Conservation (phyloP, 345 rosid genomes). For the Euphorbia pulcherrima region DNA sequence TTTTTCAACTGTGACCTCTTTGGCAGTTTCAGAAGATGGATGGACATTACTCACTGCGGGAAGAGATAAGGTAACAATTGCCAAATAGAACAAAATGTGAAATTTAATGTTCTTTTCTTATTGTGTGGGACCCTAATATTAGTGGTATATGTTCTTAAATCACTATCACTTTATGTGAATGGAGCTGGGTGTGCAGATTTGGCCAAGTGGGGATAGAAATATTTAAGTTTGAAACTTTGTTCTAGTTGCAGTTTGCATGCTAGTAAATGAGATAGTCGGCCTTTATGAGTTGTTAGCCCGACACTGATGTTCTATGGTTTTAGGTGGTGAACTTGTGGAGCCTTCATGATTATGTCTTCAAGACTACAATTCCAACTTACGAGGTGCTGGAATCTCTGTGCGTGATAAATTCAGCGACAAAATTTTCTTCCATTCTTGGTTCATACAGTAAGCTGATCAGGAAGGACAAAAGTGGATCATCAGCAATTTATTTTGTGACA, state of each 20-base stretch:
- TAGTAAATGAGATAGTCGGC: neutral
- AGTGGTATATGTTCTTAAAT: constrained; percentile 6
- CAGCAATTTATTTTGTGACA: constrained; percentile 53
- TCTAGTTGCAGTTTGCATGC: constrained; percentile 3
- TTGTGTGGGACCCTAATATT: constrained; percentile 2
- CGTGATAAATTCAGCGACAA: constrained; percentile 47
- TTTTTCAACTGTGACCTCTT: constrained; percentile 75
- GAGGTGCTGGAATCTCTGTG: constrained; percentile 81
- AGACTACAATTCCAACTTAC: constrained; percentile 68
- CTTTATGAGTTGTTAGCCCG: constrained; percentile 9
- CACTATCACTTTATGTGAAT: constrained; percentile 7
- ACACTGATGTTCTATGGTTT: constrained; percentile 17
- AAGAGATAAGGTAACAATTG: constrained; percentile 67
- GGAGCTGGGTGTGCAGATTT: constrained; percentile 7
- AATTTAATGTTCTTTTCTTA: too few relatives aligned
- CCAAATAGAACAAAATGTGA: neutral
- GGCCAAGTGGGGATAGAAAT: neutral
- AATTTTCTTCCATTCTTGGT: constrained; percentile 44
- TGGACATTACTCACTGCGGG: constrained; percentile 74
- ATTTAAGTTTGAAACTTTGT: neutral
- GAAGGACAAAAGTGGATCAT: constrained; percentile 40
- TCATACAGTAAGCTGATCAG: constrained; percentile 36
- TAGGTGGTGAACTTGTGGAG: constrained; percentile 97
- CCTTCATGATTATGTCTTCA: constrained; percentile 67
- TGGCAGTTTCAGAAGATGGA: constrained; percentile 82